These are phyloP conservation scores for Symbiodinium pilosum DNA, from an alignment of 73 alveolate genomes.

Conservation along the genomic window DNA sequence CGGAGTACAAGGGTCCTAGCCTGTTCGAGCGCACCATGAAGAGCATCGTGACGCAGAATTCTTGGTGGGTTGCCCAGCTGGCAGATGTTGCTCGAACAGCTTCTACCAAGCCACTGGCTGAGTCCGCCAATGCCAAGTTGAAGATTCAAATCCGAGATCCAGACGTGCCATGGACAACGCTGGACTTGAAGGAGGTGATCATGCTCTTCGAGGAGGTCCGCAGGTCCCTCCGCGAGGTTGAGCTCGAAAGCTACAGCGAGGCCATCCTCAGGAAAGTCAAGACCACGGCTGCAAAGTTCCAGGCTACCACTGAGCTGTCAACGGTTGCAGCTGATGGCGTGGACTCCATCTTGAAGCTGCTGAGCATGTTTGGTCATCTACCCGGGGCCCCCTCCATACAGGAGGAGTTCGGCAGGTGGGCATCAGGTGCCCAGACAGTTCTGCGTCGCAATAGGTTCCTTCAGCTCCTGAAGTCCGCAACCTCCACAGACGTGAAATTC, in stretches of 20 bases:
- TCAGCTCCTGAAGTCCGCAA: not conserved
- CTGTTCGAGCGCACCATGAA: not conserved
- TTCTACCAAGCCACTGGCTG: not conserved
- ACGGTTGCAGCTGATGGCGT: not conserved
- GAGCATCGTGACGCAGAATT: not conserved
- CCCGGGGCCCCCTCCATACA: not conserved
- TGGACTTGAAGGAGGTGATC: not conserved
- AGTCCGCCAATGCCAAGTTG: no score
- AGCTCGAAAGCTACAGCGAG: not conserved
- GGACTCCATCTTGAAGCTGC: not conserved
- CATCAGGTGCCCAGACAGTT: not conserved
- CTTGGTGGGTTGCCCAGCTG: not conserved
- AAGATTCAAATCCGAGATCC: no score
- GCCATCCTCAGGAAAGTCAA: not conserved
- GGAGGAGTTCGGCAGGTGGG: not conserved
- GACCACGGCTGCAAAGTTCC: not conserved
- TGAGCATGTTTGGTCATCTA: not conserved
- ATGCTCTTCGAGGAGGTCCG: not conserved
- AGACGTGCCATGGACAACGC: no score
- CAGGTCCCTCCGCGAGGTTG: not conserved
- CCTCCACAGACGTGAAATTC: not conserved
- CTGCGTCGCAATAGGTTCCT: not conserved
- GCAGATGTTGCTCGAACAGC: not conserved
- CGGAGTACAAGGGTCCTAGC: not conserved
- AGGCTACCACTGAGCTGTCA: not conserved